Evolutionary conservation across 2,329 filamentous ascomycete genomes (phyloP), one percentile per base, ranked within the genome.

Genomic region (Fusarium sp.): DNA sequence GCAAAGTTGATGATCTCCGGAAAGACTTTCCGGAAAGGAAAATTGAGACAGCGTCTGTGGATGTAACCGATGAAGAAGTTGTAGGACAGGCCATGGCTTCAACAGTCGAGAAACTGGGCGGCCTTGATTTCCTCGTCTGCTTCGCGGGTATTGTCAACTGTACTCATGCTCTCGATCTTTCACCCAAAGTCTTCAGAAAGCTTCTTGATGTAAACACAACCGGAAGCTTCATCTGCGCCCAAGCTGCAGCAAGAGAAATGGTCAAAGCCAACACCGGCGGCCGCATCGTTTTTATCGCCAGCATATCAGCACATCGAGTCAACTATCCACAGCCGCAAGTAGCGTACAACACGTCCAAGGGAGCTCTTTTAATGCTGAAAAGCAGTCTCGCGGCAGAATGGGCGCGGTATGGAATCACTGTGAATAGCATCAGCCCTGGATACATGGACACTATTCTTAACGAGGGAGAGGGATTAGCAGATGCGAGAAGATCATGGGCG

Each of bases 371-470:
- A 36, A 87, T 89, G 57, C 80, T 94, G 74, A 90, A 89, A 56
- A 89, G 87, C 72, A 90, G 66, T 28, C 35, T 77, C 7, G 75
- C 75, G 2, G 10, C 85, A 4, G 93, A 95, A 80, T 95, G 92
- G 92, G 90, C 90, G 1, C 83, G 84, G 1, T 87, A 91, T 77
- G 92, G 93, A 0, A 93, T 95, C 57, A 83, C 91, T 3, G 90
- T 93, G 11, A 95, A 95, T 72, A 89, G 85, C 12, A 86, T 95
- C 44, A 90, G 87, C 41, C 93, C 93, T 0, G 93, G 93, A 2
- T 94, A 95, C 74, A 94, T 94, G 90, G 92, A 93, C 75, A 94
- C 92, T 0, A 89, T 93, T 20, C 81, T 94, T 51, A 94, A 94
- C 76, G 90, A 91, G 66, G 91, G 91, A 0, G 85, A 88, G 14